Evolutionary conservation across 2,329 filamentous ascomycete genomes (phyloP).

Genomic region (Fusarium annulatum): DNA sequence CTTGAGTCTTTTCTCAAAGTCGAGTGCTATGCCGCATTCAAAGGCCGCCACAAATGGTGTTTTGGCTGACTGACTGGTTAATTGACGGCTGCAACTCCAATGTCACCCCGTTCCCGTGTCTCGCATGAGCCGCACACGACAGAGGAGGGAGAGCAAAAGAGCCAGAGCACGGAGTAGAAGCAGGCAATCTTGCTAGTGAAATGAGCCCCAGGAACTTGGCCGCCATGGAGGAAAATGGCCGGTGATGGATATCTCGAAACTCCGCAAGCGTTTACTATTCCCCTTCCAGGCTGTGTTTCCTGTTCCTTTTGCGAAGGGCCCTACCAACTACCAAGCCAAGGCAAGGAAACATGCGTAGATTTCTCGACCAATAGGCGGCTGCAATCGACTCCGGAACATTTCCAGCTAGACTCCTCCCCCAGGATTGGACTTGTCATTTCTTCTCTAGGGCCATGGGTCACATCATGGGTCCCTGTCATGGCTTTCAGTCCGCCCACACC

Average conservation of each 20-base stretch:
- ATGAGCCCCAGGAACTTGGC: conserved; percentile 13
- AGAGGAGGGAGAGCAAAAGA: background rate
- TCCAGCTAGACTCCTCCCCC: conserved; percentile 17
- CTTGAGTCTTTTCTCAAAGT: background rate
- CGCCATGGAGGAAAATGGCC: background rate
- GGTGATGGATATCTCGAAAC: background rate
- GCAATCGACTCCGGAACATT: conserved; percentile 18
- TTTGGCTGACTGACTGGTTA: background rate
- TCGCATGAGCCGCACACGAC: conserved; percentile 36
- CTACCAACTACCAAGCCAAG: background rate
- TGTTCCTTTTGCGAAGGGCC: background rate
- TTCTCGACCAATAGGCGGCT: conserved; percentile 11
- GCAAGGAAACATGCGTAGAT: conserved; percentile 11
- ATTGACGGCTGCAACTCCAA: conserved; percentile 17
- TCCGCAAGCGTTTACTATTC: conserved; percentile 13
- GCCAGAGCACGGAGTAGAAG: background rate
- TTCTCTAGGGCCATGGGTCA: conserved; percentile 24
- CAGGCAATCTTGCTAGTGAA: conserved; percentile 11
- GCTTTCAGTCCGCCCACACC: background rate
- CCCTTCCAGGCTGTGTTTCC: conserved; percentile 13
- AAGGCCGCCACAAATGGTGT: conserved; percentile 23
- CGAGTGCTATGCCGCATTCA: conserved; percentile 22
- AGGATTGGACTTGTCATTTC: conserved; percentile 24
- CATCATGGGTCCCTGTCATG: conserved; percentile 18
- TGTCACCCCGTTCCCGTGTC: conserved; percentile 29